A percentile compares a stretch with the other conserved stretches of the same genome.
These are phyloP conservation scores for Solanum chiquidenum DNA, from an alignment of 257 asterid genomes.

Conservation along the genomic window DNA sequence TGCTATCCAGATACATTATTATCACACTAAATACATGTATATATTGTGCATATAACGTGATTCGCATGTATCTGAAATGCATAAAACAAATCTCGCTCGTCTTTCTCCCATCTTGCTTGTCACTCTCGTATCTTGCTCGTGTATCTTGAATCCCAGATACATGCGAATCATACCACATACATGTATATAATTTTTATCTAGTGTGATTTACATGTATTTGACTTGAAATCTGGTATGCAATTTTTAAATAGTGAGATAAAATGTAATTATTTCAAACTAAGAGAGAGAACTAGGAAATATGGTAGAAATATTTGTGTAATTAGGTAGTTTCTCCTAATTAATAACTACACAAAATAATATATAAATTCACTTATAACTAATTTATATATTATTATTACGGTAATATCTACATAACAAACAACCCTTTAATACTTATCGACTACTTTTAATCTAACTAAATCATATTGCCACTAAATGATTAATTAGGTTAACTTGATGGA, in stretches of 20 bases:
- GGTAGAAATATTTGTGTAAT: background rate
- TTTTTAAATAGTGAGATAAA: no score
- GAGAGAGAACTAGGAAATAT: no score
- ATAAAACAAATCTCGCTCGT: no score
- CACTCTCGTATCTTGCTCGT: background rate
- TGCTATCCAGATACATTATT: background rate
- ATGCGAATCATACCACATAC: background rate
- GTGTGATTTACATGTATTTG: background rate
- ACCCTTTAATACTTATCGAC: background rate
- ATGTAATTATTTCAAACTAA: background rate
- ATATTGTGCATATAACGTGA: background rate
- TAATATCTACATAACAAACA: background rate
- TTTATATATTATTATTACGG: background rate
- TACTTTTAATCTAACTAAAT: background rate
- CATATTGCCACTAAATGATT: background rate
- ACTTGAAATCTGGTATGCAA: background rate
- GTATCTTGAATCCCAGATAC: background rate
- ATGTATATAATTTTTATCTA: background rate
- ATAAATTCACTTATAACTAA: background rate
- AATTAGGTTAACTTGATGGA: background rate
- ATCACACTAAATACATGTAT: background rate
- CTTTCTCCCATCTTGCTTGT: background rate
- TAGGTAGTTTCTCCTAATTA: background rate
- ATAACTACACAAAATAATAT: background rate
- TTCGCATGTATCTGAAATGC: background rate